Base-by-base conservation (phyloP, 768 basidiomycete species). In the Xanthoconium stramineum region DNA sequence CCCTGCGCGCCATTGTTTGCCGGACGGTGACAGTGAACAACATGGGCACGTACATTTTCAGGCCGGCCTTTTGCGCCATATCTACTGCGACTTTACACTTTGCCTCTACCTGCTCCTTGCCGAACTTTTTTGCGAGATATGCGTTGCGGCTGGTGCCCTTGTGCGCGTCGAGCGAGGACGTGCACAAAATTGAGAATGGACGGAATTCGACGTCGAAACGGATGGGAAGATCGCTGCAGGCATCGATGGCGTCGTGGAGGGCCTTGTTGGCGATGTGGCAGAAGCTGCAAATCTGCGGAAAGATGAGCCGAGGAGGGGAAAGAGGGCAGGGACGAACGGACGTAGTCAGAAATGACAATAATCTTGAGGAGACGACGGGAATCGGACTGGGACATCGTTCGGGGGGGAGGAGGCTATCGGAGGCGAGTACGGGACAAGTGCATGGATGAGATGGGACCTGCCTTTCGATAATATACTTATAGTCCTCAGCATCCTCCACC, bases 201-300 rank as follows among this genome's bases (percentile, higher is more conserved):
- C 72, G 68, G 42, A 72, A 72, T n/a, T 72, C 71, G 59, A 72
- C 68, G 35, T 74, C 71, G 52, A 72, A 72, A 37, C 58, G 61
- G 52, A 72, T 32, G 32, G 72, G 70, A 14, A 76, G 68, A 57
- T 68, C 63, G 32, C 47, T n/a, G 17, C 69, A 72, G 15, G 66
- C 70, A 1, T 68, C 57, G 55, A 76, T 76, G n/a, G 75, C 75
- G 20, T 65, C 66, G 9, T 68, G 61, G 46, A 76, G 67, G 29
- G 72, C 65, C 63, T 74, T 74, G 65, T 70, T 64, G 19, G 65
- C 72, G 45, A 77, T 72, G 63, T 76, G 76, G 47, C 76, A 77
- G 56, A 74, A 75, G 43, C 55, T 57, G 57, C 74, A 75, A 24
- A 70, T 56, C 71, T 72, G 53, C 28, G 10, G 9, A 17, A 33